Evolutionary conservation across 345 rosid species (phyloP).

Genomic region (Cardamine chenopodiifolia): DNA sequence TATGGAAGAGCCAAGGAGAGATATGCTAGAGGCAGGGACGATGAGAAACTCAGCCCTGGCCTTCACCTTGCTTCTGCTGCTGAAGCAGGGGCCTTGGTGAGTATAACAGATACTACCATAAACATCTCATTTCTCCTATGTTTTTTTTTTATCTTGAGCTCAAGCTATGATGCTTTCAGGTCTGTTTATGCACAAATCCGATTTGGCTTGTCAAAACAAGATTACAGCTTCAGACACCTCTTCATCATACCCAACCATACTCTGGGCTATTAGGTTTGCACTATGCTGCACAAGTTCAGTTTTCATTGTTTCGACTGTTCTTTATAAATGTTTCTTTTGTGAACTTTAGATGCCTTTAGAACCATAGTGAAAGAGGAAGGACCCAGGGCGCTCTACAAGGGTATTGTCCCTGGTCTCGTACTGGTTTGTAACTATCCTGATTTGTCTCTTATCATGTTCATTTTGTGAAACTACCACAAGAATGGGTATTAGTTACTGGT

Average conservation of each 20-base stretch:
- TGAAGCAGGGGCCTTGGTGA: constrained; percentile 93
- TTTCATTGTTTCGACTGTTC: background rate
- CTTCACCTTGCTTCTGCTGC: constrained; percentile 96
- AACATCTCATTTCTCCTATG: constrained; percentile 2
- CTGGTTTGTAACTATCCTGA: constrained; percentile 52
- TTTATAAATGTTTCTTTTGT: constrained; percentile 17
- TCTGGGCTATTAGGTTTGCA: constrained; percentile 82
- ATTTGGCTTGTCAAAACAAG: constrained; percentile 96
- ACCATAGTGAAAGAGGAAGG: constrained; percentile 95
- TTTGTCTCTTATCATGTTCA: background rate
- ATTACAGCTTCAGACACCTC: constrained; percentile 89
- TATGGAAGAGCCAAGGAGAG: constrained; percentile 88
- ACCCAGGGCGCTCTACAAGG: constrained; percentile 80
- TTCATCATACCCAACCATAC: constrained; percentile 72
- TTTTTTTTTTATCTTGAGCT: background rate
- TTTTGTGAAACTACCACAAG: constrained; percentile 1
- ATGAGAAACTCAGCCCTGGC: constrained; percentile 60
- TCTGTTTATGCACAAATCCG: constrained; percentile 87
- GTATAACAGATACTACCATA: constrained; percentile 19
- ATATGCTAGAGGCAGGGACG: constrained; percentile 62
- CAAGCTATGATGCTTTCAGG: constrained; percentile 50
- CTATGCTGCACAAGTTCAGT: background rate
- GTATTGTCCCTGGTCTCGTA: constrained; percentile 78
- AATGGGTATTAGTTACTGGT: background rate
- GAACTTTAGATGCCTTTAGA: constrained; percentile 71